Percentiles rank a stretch among this genome's conserved stretches.
Evolutionary conservation across 2,329 filamentous ascomycete species (phyloP).

Genomic region (Xylaria sp.): DNA sequence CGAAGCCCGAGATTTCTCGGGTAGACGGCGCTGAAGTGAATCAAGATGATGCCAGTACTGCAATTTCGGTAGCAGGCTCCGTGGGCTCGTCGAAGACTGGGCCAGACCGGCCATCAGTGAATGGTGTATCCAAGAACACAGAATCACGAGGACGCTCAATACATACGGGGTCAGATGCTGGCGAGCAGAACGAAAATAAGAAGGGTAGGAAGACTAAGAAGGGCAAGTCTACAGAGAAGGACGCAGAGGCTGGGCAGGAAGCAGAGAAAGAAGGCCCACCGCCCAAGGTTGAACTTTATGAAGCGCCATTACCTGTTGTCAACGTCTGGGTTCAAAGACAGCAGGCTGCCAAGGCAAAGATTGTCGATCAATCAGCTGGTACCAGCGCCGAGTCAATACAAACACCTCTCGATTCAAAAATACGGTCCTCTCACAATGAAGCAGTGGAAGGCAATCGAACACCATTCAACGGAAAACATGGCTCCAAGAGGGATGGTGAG

Average conservation of each 20-base stretch:
- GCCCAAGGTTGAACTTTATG: constrained; percentile 74
- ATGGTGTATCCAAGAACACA: constrained; percentile 49
- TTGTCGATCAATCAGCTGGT: constrained; percentile 37
- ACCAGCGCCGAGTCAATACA: constrained; percentile 7
- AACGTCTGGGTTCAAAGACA: constrained; percentile 91
- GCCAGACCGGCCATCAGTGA: constrained; percentile 39
- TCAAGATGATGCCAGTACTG: constrained; percentile 38
- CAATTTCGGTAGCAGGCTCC: constrained; percentile 35
- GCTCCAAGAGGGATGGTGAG: constrained; percentile 58
- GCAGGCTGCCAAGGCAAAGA: constrained; percentile 64
- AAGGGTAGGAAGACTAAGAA: constrained; percentile 74
- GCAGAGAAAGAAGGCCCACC: constrained; percentile 69
- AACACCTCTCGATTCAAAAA: constrained; percentile 40
- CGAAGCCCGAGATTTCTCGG: constrained; percentile 42
- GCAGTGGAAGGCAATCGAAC: constrained; percentile 46
- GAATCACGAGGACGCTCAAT: constrained; percentile 66
- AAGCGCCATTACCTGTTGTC: constrained; percentile 83
- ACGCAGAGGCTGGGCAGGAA: constrained; percentile 63
- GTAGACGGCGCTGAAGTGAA: constrained; percentile 37
- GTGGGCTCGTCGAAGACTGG: constrained; percentile 35
- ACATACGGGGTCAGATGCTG: constrained; percentile 72
- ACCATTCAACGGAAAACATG: constrained; percentile 54
- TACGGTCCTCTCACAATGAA: constrained; percentile 37
- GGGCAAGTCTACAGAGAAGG: constrained; percentile 61
- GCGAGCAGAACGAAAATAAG: constrained; percentile 74